Evolutionary conservation across 805 yeast species (phyloP), one percentile per base, ranked within the genome.

Genomic region (Tetrapisispora arboricola): DNA sequence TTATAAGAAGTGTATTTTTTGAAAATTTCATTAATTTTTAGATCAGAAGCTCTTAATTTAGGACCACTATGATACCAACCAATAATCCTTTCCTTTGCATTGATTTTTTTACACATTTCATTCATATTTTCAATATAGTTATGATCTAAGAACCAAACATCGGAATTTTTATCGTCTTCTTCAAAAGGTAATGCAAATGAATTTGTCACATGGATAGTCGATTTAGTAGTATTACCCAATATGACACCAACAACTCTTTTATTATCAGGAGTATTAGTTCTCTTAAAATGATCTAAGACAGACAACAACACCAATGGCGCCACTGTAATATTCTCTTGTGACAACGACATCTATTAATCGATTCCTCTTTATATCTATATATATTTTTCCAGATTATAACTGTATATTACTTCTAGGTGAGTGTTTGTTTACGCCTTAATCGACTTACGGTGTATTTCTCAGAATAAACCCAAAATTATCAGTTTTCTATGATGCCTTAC

Each of bases 31-130:
- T 90, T 90, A 55, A 92, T 92, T 58, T 83, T 84, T 48, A 92
- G 69, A 59, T 92, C 99, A 13, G 94, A 80, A 1, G 88, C 74
- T 53, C 77, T 79, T 49, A 94, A 73, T 61, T 87, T 87, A 16
- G 97, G 96, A 4, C 98, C 99, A 8, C 95, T 81, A 63, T 92
- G 99, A 61, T 92, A 92, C 99, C 99, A 92, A n/a, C 99, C 99
- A 58, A 92, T 79, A 36, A 92, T 71, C 60, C 78, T 84, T 63
- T 92, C 99, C 65, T 85, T 88, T 16, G 99, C 99, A 66, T 88
- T 94, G 61, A 92, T 88, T 63, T 94, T 92, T 60, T 84, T 86
- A 67, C 87, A 90, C 99, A 92, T 92, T 51, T 87, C 96, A 49
- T 87, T 81, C 99, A 92, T 92, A 41, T 84, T 76, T 58, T 90